Evolutionary conservation across 192 early-diverging fungal species (phyloP), one percentile per base, ranked within the genome.

Genomic region (Mortierella hygrophila): DNA sequence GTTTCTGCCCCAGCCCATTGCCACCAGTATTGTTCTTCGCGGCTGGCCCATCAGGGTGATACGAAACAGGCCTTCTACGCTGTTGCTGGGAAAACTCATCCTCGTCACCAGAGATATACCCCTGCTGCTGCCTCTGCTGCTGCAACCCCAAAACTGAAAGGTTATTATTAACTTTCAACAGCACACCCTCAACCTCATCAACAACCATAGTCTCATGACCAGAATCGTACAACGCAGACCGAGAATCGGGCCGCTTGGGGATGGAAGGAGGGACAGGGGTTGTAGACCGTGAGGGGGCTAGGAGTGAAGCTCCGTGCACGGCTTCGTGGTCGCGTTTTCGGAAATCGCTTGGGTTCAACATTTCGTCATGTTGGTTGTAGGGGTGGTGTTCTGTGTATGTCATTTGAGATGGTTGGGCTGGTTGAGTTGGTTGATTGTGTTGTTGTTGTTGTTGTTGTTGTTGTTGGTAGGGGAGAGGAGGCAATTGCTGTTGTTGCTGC

Each of bases 161-260:
- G 8, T 37, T 40, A 41, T 21, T 29, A 38, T 68, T n/a, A 6
- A 32, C 49, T 42, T 57, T 32, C 5, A 18, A 15, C 3, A 37
- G 37, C 13, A 57, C n/a, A 32, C 70, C 47, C 8, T 70, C 41
- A 32, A 35, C 21, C 6, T 77, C 76, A 20, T 77, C 76, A 18
- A 77, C 9, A 21, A 69, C 75, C 40, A 32, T 68, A 26, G 65
- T 76, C 63, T 76, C 75, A 68, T 68, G 75, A 32, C 72, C 44
- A 46, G 46, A 77, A 35, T 42, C 65, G 20, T 21, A 40, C 41
- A 49, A 32, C 2, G 68, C 23, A n/a, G 35, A n/a, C 42, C 57
- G 26, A 9, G 20, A 65, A 21, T 49, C 60, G 44, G 76, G 63
- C 40, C 63, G 68, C 52, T 68, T 70, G 6, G 76, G 76, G 68